A percentile compares a stretch with the other conserved stretches of the same genome.
phyloP scores from a whole-genome alignment of 1,139 yeast species.

The Candida anutae region DNA sequence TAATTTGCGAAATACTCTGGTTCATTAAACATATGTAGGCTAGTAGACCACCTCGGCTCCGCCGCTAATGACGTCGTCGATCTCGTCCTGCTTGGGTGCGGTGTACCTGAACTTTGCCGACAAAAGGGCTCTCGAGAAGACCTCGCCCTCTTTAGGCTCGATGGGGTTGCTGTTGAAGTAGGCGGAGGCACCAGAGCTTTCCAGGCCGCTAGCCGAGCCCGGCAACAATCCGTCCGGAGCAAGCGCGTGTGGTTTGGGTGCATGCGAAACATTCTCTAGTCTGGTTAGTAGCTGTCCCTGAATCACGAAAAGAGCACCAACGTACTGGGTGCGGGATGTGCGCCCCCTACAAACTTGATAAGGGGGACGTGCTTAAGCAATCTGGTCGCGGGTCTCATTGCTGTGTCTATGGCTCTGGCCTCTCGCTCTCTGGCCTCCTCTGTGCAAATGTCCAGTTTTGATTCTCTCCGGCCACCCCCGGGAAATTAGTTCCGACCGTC shows the following conservation, averaged over 20 bases:
- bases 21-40: background rate
- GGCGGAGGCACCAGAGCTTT: slow-evolving; percentile 8
- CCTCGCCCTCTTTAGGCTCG: slow-evolving; percentile 40
- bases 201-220: slow-evolving; percentile 10
- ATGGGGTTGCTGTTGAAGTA: slow-evolving; percentile 27
- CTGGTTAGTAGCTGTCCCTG: slow-evolving; percentile 15
- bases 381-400: slow-evolving; percentile 23
- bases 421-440: too few species aligned
- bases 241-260: slow-evolving; percentile 36
- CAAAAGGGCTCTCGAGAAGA: slow-evolving; percentile 53
- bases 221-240: slow-evolving; percentile 49
- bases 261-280: slow-evolving; percentile 16
- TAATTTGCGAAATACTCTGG: background rate
- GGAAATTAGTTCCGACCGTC: too few species aligned
- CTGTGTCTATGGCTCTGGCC: too few species aligned
- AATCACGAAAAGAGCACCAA: slow-evolving; percentile 2
- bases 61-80: slow-evolving; percentile 66
- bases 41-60: slow-evolving; percentile 55
- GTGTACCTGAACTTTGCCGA: slow-evolving; percentile 66
- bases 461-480: too few species aligned
- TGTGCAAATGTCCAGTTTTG: too few species aligned
- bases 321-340: slow-evolving; percentile 47
- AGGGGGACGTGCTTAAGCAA: slow-evolving; percentile 43
- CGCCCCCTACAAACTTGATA: slow-evolving; percentile 58
- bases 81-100: slow-evolving; percentile 55